Percentiles rank a stretch among this genome's conserved stretches.
phyloP scores from a whole-genome alignment of 2,329 filamentous ascomycete species.

The Calonectria hongkongensis region DNA sequence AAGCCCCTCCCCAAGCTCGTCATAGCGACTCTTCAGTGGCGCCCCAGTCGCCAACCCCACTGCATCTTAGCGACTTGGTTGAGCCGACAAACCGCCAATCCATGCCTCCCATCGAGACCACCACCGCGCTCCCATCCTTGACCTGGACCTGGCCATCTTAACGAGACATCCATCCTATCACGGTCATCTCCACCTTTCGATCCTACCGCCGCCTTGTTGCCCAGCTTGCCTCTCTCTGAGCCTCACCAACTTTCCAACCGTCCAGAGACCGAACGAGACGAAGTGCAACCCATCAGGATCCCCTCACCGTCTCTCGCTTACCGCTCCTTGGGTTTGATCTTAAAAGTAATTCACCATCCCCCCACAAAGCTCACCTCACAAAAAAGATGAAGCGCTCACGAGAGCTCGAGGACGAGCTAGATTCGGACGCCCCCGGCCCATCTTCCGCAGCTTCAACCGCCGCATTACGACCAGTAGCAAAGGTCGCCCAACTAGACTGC shows the following conservation, averaged over 20 bases:
- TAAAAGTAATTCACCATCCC: conserved; percentile 54
- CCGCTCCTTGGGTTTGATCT: conserved; percentile 47
- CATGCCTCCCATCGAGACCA: conserved; percentile 27
- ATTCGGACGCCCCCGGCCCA: conserved; percentile 53
- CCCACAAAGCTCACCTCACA: conserved; percentile 56
- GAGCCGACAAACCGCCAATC: conserved; percentile 6
- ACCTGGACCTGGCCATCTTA: conserved; percentile 13
- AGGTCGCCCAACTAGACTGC: conserved; percentile 77
- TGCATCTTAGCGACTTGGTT: conserved; percentile 34
- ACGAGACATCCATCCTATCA: background rate
- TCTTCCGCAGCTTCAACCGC: conserved; percentile 43
- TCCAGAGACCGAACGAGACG: conserved; percentile 8
- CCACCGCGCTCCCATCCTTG: conserved; percentile 23
- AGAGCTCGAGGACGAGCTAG: conserved; percentile 71
- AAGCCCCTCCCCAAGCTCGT: conserved; percentile 26
- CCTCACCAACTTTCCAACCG: background rate
- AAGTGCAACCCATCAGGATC: conserved; percentile 7
- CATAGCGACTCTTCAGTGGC: conserved; percentile 33
- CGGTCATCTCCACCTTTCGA: background rate
- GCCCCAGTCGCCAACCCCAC: conserved; percentile 28
- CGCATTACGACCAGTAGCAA: conserved; percentile 63
- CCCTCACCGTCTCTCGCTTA: conserved; percentile 47
- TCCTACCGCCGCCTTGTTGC: conserved; percentile 4
- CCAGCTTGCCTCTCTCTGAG: background rate
- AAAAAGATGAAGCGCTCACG: conserved; percentile 78